These are phyloP conservation scores for Xylaria sp. DNA, from an alignment of 2,329 filamentous ascomycete species.

Conservation along the genomic window DNA sequence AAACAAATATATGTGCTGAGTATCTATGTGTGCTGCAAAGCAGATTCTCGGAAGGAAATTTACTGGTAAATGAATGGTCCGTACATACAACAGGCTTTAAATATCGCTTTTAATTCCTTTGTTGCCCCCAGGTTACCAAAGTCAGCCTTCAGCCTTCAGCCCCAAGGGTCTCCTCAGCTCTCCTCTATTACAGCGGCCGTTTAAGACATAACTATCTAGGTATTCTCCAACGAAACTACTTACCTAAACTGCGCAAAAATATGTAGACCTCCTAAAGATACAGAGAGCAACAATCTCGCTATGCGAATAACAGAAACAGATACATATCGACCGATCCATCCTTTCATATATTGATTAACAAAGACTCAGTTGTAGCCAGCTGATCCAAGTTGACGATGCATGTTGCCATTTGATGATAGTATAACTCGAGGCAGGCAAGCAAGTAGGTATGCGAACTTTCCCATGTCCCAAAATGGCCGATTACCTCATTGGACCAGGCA, in stretches of 20 bases:
- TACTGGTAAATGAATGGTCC: too few species aligned
- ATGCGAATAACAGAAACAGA: neutral
- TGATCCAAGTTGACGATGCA: slow-evolving; percentile 1
- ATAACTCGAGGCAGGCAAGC: too few species aligned
- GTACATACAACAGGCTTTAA: too few species aligned
- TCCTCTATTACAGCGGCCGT: neutral
- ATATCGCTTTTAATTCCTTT: too few species aligned
- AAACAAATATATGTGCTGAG: too few species aligned
- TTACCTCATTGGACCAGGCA: slow-evolving; percentile 14
- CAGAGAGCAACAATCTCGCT: neutral
- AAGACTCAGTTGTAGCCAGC: slow-evolving; percentile 8
- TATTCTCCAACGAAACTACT: neutral
- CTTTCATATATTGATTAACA: neutral
- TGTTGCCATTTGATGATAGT: neutral
- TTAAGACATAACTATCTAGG: neutral
- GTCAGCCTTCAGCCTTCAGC: slow-evolving; percentile 4
- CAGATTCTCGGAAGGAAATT: too few species aligned
- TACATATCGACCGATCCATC: neutral
- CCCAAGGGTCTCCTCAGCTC: neutral
- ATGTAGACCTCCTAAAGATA: neutral
- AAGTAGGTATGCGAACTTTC: neutral
- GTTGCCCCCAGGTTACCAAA: too few species aligned
- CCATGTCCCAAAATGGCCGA: slow-evolving; percentile 11
- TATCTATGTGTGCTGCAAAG: too few species aligned
- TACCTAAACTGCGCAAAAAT: neutral